phyloP scores from a whole-genome alignment of 2,329 filamentous ascomycete species.

The Talaromyces sp. region DNA sequence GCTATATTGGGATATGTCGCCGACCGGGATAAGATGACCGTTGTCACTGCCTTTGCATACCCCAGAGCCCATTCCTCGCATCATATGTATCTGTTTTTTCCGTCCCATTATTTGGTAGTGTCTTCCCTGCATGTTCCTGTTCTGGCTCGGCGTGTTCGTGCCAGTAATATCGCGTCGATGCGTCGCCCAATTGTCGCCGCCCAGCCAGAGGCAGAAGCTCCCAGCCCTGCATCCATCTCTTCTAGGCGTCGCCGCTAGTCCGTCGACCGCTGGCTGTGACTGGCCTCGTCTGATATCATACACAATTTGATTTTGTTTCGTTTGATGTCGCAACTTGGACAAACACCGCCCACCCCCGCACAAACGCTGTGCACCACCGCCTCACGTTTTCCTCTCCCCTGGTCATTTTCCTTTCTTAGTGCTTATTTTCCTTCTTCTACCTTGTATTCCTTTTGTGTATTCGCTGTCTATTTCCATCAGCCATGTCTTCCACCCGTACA shows the following conservation, averaged over 20 bases:
- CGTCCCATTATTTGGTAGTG: not conserved
- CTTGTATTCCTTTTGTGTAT: conserved; percentile 2
- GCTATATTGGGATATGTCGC: not conserved
- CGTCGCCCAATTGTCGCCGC: not conserved
- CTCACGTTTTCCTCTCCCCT: not conserved
- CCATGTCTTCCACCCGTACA: conserved; percentile 37
- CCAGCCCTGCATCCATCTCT: not conserved
- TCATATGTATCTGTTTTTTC: not conserved
- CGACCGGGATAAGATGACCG: not conserved
- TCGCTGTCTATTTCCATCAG: conserved; percentile 5
- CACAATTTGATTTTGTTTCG: not conserved
- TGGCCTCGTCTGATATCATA: not conserved
- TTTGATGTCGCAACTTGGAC: not conserved
- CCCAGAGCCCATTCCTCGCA: not conserved
- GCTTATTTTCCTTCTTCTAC: not conserved
- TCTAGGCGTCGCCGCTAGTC: not conserved
- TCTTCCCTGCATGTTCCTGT: not conserved
- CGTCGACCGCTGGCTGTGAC: not conserved
- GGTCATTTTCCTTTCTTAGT: not conserved
- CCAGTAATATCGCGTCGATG: not conserved
- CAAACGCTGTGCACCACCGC: conserved; percentile 3
- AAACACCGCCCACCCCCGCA: conserved; percentile 6
- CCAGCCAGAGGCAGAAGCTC: not conserved
- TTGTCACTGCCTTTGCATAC: not conserved
- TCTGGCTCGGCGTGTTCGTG: not conserved